A percentile compares a stretch with the other conserved stretches of the same genome.
These are phyloP conservation scores for Avena atlantica DNA, from an alignment of 176 grass and related monocot species.

Conservation along the genomic window DNA sequence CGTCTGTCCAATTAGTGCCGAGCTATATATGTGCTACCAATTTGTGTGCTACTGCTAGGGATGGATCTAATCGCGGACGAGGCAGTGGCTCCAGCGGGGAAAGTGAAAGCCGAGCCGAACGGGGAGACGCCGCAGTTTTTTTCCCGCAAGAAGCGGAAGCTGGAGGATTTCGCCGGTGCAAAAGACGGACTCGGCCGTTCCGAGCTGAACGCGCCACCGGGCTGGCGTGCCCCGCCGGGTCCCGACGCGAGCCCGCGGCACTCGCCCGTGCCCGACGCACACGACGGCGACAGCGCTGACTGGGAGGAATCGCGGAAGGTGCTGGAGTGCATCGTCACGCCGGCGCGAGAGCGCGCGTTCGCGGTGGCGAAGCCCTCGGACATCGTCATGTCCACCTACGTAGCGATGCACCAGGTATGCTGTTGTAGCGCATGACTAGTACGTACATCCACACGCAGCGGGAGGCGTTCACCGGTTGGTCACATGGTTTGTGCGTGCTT, in stretches of 20 bases:
- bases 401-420: background rate
- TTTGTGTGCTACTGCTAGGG: background rate
- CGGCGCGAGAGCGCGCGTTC: background rate
- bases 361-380: slow-evolving; percentile 2
- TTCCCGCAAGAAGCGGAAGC: slow-evolving; percentile 32
- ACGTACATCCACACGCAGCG: background rate
- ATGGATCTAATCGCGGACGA: background rate
- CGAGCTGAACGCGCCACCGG: background rate
- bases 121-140: background rate
- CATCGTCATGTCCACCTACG: background rate
- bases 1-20: background rate
- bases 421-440: too few relatives aligned
- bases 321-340: background rate
- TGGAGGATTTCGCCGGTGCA: background rate
- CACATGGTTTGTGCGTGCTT: too few relatives aligned
- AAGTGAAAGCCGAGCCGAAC: background rate
- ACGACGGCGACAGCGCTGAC: background rate
- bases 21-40: too few relatives aligned
- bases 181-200: background rate
- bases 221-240: background rate
- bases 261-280: background rate
- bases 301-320: background rate
- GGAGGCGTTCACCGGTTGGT: background rate
- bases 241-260: background rate
- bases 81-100: background rate